phyloP scores from a whole-genome alignment of 768 basidiomycete genomes.

The Rhizopogon vesiculosus region DNA sequence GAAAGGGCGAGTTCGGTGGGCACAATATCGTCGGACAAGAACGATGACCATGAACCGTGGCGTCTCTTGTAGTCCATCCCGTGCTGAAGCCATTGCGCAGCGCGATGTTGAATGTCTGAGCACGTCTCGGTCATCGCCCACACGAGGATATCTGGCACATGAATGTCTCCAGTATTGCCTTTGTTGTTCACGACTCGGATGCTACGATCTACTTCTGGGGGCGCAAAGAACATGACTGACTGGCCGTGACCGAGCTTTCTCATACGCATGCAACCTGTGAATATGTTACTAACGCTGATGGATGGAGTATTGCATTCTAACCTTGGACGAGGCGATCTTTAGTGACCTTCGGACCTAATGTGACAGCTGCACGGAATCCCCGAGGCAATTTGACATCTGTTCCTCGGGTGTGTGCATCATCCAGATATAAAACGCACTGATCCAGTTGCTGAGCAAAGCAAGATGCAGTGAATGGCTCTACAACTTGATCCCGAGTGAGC shows the following conservation, averaged over 20 bases:
- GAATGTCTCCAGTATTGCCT: not conserved
- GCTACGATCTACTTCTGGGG: conserved; percentile 34
- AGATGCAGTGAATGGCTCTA: conserved; percentile 34
- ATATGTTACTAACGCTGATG: not conserved
- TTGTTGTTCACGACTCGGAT: conserved; percentile 29
- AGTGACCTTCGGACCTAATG: conserved; percentile 44
- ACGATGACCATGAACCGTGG: conserved; percentile 12
- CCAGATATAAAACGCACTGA: conserved; percentile 43
- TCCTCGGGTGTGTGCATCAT: conserved; percentile 45
- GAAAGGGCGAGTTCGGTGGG: conserved; percentile 1
- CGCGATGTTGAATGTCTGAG: conserved; percentile 29
- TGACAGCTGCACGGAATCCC: conserved; percentile 39
- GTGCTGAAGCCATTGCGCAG: conserved; percentile 40
- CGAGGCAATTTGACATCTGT: conserved; percentile 48
- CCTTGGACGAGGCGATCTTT: conserved; percentile 53
- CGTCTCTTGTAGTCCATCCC: conserved; percentile 31
- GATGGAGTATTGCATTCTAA: conserved; percentile 8
- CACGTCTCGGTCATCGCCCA: conserved; percentile 46
- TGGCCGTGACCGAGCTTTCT: conserved; percentile 43
- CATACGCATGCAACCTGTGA: conserved; percentile 52
- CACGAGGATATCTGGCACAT: conserved; percentile 31
- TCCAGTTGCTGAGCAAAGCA: conserved; percentile 33
- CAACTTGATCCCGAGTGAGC: conserved; percentile 29
- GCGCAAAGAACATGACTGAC: conserved; percentile 44
- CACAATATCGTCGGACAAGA: conserved; percentile 5